Base-by-base conservation (phyloP, 305 asterid species). In the Rubia tinctorum region DNA sequence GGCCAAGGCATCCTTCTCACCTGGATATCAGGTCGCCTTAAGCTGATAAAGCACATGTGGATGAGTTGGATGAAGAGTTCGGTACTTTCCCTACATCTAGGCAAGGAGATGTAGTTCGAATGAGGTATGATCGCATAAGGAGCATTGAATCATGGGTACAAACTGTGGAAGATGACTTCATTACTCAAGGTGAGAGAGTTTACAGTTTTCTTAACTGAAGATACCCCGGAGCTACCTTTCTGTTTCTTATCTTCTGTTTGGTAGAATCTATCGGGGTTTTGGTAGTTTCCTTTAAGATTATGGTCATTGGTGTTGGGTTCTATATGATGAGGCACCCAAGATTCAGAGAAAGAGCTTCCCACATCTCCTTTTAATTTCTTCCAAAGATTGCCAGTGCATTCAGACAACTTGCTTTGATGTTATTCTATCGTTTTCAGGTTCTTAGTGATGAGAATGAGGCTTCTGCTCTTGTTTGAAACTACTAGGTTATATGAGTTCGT, bases 91-190 rank as follows among this genome's bases (percentile, higher is more conserved):
- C 97, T 0, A 87, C 97, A 0, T 37, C 40, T 37, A 82, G 83
- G 73, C 86, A 90, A 3, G 81, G 93, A 0, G 96, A 91, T 7
- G 13, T 91, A 73, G 89, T 89, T 18, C 74, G 96, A 30, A 86
- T 89, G 91, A 89, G 94, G 86, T 91, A 91, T 68, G 96, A 91
- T 58, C 79, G 96, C 5, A 80, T 91, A 69, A 85, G 96, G 71
- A 86, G 92, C n/a, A 92, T 91, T 65, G 96, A 92, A 2, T 93
- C 96, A 39, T 76, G 97, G 67, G 86, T 89, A 3, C 97, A 91
- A 83, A 91, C 90, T 0, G 91, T 91, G 0, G 86, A 86, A 0
- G 94, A 92, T 7, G 93, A 90, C 59, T 62, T 90, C 58, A 92
- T 89, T 2, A 86, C 88, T 0, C 91, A 90, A 53, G 92, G 94